Base-by-base conservation (phyloP, 1,284 basidiomycete genomes). In the Coniferiporia sulphurascens region DNA sequence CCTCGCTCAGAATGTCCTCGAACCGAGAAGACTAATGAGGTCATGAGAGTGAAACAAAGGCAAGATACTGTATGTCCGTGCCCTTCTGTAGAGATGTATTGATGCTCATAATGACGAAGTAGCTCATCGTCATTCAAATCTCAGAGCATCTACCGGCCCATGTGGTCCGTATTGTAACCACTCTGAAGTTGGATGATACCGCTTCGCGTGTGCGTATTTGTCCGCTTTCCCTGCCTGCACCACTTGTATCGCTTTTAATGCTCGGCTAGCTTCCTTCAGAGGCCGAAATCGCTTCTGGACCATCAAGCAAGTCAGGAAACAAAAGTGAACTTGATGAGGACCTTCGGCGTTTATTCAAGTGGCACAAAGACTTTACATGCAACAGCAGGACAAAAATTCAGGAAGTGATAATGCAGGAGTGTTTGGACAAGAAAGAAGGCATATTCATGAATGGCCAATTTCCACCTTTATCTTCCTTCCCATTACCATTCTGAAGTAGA, bases 381-480 rank as follows among this genome's bases (percentile, higher is more conserved):
- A 17, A 19, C 7, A 45, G 3, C 70, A 68, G 35, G 66, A 66
- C 6, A 65, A 71, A 57, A 69, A 76, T 48, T 69, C 4, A 65
- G 65, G 58, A 69, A 71, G 17, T 66, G 51, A 79, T 87, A 32
- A 66, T 84, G 63, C 73, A 77, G 38, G 86, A 86, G 62, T 75
- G 70, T 57, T 63, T 87, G 9, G 79, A 83, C 55, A 79, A 81
- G 36, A 78, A 78, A 55, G 74, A 76, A 32, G 69, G 73, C 38
- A 65, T 79, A 60, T 67, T 83, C 35, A 83, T 85, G 79, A 76
- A 81, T 49, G 78, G 84, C 83, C 62, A 5, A 5, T 27, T 5
- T 5, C 5, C 27, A 27, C 5, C 27, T 5, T 5, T 59, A 68
- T 54, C 32, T 41, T 53, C 19, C 10, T 58, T 52, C 15, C 49